These are phyloP conservation scores for Sphaerostilbella broomeana DNA, from an alignment of 2,329 filamentous ascomycete species.

Conservation along the genomic window DNA sequence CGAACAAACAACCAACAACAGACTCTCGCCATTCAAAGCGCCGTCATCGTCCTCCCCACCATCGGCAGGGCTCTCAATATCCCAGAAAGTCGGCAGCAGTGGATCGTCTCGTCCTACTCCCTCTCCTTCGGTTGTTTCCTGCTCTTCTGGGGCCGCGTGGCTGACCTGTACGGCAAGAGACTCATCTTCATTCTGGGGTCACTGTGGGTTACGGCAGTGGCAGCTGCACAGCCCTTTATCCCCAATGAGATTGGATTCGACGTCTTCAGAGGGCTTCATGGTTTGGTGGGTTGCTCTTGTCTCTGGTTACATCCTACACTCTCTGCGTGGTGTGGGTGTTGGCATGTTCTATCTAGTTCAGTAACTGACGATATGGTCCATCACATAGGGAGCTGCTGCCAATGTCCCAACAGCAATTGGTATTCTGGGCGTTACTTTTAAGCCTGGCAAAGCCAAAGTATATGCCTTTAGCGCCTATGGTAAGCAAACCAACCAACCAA, in stretches of 20 bases:
- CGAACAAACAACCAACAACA: constrained; percentile 17
- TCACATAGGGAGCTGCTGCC: constrained; percentile 51
- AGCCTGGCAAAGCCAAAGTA: constrained; percentile 61
- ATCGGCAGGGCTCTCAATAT: constrained; percentile 51
- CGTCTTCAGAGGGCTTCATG: constrained; percentile 59
- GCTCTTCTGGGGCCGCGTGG: constrained; percentile 60
- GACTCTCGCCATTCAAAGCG: constrained; percentile 52
- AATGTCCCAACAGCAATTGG: constrained; percentile 67
- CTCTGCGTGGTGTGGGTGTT: no score
- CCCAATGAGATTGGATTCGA: constrained; percentile 63
- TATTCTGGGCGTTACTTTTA: constrained; percentile 61
- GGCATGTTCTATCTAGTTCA: no score
- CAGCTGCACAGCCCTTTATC: constrained; percentile 56
- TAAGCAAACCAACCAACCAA: no score
- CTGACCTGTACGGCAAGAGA: constrained; percentile 60
- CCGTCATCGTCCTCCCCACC: constrained; percentile 57
- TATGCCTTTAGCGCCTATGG: constrained; percentile 62
- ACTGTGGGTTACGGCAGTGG: constrained; percentile 54
- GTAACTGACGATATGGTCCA: no score
- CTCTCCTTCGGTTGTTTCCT: constrained; percentile 63
- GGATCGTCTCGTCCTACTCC: constrained; percentile 60
- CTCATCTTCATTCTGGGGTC: constrained; percentile 59
- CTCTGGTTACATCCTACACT: no score
- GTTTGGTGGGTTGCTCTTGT: constrained; percentile 40
- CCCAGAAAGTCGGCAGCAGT: constrained; percentile 54